A percentile compares a stretch with the other conserved stretches of the same genome.
These are phyloP conservation scores for Pleurotus citrinopileatus DNA, from an alignment of 768 basidiomycete species.

Conservation along the genomic window DNA sequence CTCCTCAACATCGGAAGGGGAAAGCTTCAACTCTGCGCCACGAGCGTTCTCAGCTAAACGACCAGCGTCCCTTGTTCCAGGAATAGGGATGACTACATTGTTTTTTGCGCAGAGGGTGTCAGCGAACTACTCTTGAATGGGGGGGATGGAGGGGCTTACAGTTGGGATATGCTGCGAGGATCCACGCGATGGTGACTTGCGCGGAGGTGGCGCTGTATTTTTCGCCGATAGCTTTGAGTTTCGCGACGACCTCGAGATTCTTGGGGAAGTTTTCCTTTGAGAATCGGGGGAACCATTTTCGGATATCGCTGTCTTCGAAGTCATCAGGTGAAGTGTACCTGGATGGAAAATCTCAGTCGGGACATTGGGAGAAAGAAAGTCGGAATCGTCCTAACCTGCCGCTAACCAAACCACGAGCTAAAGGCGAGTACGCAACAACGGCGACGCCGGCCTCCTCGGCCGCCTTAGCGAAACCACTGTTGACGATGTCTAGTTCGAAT, in stretches of 20 bases:
- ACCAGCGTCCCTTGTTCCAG: constrained; percentile 17
- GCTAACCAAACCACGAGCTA: constrained; percentile 34
- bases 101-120: background rate
- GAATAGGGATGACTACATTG: constrained; percentile 23
- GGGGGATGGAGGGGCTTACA: no score
- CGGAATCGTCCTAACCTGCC: constrained; percentile 20
- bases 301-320: constrained; percentile 31
- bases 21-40: constrained; percentile 15
- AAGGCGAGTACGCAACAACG: constrained; percentile 29
- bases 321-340: constrained; percentile 31
- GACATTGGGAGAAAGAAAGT: constrained; percentile 7
- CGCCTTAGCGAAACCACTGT: constrained; percentile 23
- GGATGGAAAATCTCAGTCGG: background rate
- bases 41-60: constrained; percentile 22
- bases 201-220: constrained; percentile 28
- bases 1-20: constrained; percentile 17
- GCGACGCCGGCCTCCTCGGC: constrained; percentile 27
- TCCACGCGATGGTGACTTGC: constrained; percentile 24
- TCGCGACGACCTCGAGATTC: constrained; percentile 34
- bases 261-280: constrained; percentile 43
- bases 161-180: constrained; percentile 17
- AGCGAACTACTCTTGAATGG: no score
- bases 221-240: constrained; percentile 26
- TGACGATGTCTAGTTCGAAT: constrained; percentile 26
- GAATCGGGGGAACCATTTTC: constrained; percentile 27